Percentiles rank a stretch among this genome's conserved stretches.
Conservation (phyloP, 345 rosid genomes). For the Euphorbia lathyris region DNA sequence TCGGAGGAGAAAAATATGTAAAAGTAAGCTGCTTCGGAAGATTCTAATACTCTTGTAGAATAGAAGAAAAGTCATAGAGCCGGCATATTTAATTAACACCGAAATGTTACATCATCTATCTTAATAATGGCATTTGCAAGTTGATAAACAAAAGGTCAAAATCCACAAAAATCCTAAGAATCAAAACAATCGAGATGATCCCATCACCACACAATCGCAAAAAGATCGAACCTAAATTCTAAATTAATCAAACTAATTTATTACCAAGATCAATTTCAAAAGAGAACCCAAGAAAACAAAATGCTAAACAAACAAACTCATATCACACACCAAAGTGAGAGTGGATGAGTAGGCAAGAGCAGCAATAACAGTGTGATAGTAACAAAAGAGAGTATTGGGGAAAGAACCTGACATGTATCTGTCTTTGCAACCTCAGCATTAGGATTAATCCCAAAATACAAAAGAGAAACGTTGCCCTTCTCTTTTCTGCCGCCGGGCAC, state of each 20-base stretch:
- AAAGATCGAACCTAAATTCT: neutral
- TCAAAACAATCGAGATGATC: no score
- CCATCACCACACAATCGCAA: constrained; percentile 6
- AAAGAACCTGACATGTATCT: constrained; percentile 67
- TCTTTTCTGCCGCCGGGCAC: no score
- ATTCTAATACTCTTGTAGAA: no score
- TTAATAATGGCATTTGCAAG: no score
- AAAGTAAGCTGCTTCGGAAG: no score
- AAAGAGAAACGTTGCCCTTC: constrained; percentile 61
- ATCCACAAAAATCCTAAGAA: no score
- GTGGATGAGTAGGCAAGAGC: constrained; percentile 79
- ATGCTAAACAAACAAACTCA: neutral
- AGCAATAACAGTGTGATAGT: constrained; percentile 70
- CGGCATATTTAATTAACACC: no score
- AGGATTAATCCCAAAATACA: constrained; percentile 49
- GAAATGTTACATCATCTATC: no score
- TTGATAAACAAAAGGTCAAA: no score
- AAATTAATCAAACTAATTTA: neutral
- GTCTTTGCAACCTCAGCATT: constrained; percentile 31
- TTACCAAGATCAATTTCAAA: neutral
- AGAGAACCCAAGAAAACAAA: neutral
- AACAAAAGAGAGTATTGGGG: constrained; percentile 87
- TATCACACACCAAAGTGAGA: constrained; percentile 61
- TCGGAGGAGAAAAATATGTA: no score
- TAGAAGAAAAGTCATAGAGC: no score